Percentiles rank a stretch among this genome's conserved stretches.
Evolutionary conservation across 257 asterid species (phyloP).

Genomic region (Penstemon eatonii): DNA sequence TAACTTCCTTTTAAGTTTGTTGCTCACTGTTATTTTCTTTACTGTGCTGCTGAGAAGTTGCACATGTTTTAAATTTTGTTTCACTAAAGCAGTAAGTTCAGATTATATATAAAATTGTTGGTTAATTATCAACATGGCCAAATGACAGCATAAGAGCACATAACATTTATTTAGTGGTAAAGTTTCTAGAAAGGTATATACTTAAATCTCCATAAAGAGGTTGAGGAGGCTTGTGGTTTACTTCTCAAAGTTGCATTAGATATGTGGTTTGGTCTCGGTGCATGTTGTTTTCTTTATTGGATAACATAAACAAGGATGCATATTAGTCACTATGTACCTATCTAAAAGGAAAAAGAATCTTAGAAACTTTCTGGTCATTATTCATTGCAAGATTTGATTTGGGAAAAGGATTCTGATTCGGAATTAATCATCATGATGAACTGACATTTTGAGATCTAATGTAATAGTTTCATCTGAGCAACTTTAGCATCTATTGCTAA

Average conservation of each 20-base stretch:
- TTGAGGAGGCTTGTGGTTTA: slow-evolving; percentile 8
- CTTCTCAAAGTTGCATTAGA: slow-evolving; percentile 4
- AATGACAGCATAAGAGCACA: neutral
- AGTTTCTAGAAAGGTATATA: neutral
- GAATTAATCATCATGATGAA: neutral
- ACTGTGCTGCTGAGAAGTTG: neutral
- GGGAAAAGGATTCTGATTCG: slow-evolving; percentile 7
- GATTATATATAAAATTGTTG: neutral
- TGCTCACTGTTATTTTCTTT: no score
- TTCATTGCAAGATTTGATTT: slow-evolving; percentile 25
- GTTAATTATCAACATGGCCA: neutral
- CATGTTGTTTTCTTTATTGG: slow-evolving; percentile 22
- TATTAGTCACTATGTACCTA: neutral
- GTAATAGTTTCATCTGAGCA: slow-evolving; percentile 7
- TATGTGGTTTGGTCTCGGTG: slow-evolving; percentile 20
- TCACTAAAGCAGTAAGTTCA: neutral
- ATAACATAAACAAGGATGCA: slow-evolving; percentile 22
- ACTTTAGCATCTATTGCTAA: neutral
- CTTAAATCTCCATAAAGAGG: slow-evolving; percentile 16
- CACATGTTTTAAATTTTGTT: neutral
- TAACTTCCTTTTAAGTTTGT: no score
- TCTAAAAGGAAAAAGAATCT: neutral
- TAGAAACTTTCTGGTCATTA: slow-evolving; percentile 12
- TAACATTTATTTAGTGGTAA: slow-evolving; percentile 1
- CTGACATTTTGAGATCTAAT: slow-evolving; percentile 11